Evolutionary conservation across 1,139 yeast species (phyloP), one percentile per base, ranked within the genome.

Genomic region (Saccharomyces uvarum): DNA sequence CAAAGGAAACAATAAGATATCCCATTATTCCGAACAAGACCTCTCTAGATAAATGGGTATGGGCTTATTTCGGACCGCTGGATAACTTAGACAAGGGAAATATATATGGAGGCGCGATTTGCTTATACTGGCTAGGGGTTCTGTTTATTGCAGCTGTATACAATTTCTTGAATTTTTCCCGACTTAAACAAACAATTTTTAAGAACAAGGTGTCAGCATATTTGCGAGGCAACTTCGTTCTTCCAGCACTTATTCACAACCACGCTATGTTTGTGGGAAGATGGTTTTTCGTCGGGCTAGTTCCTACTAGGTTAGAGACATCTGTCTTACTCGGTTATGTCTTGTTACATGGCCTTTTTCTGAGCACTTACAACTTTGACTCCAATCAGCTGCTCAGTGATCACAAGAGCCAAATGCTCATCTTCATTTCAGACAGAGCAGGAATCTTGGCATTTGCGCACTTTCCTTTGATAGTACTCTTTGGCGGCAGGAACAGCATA

Each of bases 401-500:
- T 32, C 38, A 6, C 38, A 32, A 2, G 2, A 32, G 38, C 38
- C 88, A 82, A 65, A 71, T 79, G 14, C 50, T 60, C 2, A 56
- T 66, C 51, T 59, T 57, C 28, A 51, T 66, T 11, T 68, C 61
- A 64, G 86, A 81, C 63, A 75, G 95, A 66, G 67, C 84, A 1
- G 88, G 85, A 16, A 68, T 78, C 28, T 63, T 81, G 56, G 74
- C 77, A 3, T 63, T 77, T 52, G 75, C 76, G 53, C 70, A 78
- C 54, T 65, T 80, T 48, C 87, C 87, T 1, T 57, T 78, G 4
- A 66, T 80, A 47, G 71, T 81, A 28, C 69, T 82, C 48, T 81
- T 83, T 65, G 79, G 83, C 16, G 82, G 85, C 16, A 75, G 88
- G 72, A 86, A 85, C 65, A 85, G 84, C 65, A 71, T 86, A 54